phyloP scores from a whole-genome alignment of 805 yeast species.

The Kazachstania martiniae region DNA sequence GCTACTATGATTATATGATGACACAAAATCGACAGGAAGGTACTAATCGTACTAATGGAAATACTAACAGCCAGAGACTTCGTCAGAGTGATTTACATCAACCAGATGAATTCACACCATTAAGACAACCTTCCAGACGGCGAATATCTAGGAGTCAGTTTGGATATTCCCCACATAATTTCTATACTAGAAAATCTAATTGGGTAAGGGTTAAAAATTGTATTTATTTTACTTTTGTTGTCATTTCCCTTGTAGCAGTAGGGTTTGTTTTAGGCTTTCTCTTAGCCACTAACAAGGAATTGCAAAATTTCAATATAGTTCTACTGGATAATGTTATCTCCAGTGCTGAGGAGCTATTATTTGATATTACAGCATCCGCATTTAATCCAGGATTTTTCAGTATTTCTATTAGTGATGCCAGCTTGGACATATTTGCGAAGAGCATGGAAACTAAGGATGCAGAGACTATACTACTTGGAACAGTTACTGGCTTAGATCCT shows the following conservation, averaged over 20 bases:
- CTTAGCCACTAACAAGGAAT: constrained; percentile 76
- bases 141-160: constrained; percentile 10
- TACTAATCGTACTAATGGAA: too few species aligned
- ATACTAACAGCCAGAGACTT: too few species aligned
- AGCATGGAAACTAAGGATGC: constrained; percentile 25
- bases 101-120: constrained; percentile 15
- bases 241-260: constrained; percentile 42
- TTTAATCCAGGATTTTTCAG: constrained; percentile 81
- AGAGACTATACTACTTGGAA: constrained; percentile 70
- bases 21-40: too few species aligned
- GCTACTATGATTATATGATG: constrained; percentile 1
- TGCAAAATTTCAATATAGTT: constrained; percentile 51
- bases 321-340: constrained; percentile 63
- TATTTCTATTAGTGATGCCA: constrained; percentile 51
- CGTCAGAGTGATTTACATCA: too few species aligned
- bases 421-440: constrained; percentile 78
- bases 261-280: constrained; percentile 81
- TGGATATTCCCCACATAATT: constrained; percentile 42
- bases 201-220: constrained; percentile 28
- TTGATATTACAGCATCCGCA: constrained; percentile 68
- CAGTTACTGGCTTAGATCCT: constrained; percentile 53
- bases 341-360: constrained; percentile 74
- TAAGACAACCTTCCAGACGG: constrained; percentile 6
- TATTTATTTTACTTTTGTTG: constrained; percentile 27
- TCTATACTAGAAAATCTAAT: constrained; percentile 25